Evolutionary conservation across 495 filamentous ascomycete genomes (phyloP).

Genomic region (Penicillium goetzii): DNA sequence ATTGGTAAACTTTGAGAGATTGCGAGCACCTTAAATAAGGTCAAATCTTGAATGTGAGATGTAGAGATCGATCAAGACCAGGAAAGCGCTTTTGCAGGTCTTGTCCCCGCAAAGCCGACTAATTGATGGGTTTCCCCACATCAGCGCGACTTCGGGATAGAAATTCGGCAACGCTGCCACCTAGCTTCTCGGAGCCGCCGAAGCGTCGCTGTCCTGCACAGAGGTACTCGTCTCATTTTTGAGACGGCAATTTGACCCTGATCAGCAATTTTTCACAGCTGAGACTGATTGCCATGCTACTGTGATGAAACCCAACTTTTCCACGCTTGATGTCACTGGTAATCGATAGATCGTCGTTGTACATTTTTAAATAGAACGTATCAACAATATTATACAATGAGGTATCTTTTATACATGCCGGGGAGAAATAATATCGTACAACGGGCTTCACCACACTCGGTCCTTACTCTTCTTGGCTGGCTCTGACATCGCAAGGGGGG

Average conservation of each 20-base stretch:
- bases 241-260: background rate
- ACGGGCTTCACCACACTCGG: constrained; percentile 27
- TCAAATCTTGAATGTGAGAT: background rate
- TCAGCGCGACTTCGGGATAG: constrained; percentile 14
- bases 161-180: constrained; percentile 18
- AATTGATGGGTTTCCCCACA: constrained; percentile 20
- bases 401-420: constrained; percentile 20
- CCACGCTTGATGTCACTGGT: background rate
- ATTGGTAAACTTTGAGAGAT: background rate
- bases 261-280: background rate
- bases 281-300: background rate
- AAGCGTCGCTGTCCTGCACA: background rate
- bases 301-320: background rate
- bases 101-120: constrained; percentile 21
- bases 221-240: background rate
- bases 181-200: background rate
- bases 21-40: background rate
- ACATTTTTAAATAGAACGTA: background rate
- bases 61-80: background rate
- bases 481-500: constrained; percentile 41
- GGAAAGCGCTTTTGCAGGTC: constrained; percentile 6
- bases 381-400: constrained; percentile 25
- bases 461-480: constrained; percentile 26
- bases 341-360: background rate
- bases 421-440: constrained; percentile 20